Base-by-base conservation (phyloP, 2,329 filamentous ascomycete species). In the Chrysoporthe cubensis region DNA sequence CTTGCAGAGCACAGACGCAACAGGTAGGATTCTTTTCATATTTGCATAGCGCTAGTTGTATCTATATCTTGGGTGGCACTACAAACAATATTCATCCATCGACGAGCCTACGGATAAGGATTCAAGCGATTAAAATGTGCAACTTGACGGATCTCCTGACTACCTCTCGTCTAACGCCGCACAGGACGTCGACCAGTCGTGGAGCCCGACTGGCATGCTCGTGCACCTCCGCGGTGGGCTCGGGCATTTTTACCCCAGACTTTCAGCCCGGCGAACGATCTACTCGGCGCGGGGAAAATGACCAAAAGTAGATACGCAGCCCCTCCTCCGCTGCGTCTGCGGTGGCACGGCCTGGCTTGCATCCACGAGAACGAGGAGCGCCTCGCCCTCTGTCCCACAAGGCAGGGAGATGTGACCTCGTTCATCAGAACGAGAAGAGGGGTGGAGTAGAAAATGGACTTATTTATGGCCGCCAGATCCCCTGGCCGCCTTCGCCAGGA, bases 201-300 rank as follows among this genome's bases (percentile, higher is more conserved):
- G 18, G 18, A 14, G 18, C 44, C 11, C 18, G 44, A 46, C 44
- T 46, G 44, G n/a, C 0, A n/a, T 18, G 13, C 4, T 14, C 18
- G 34, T 11, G 7, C 1, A 16, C 6, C 54, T 40, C 16, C 58
- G 26, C 26, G 26, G 26, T 26, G 13, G 26, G 9, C 4, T 34
- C 58, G n/a, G 58, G 58, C 7, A 13, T 46, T 61, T 61, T 61
- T 32, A 61, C 58, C 58, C 58, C 58, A 44, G 58, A 61, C 40
- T 60, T 34, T 60, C 14, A 37, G 13, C 18, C 54, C 16, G 16
- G 54, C 8, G 1, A 46, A 5, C 4, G 13, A 46, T n/a, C 18
- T 13, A 3, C 13, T 26, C 6, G 43, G 58, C 42, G 42, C 43
- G 58, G 58, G 58, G 58, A 37, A 61, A 61, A 32, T 61, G 3